Conservation (phyloP, 2,329 filamentous ascomycete species). For the Lachnellula hyalina region DNA sequence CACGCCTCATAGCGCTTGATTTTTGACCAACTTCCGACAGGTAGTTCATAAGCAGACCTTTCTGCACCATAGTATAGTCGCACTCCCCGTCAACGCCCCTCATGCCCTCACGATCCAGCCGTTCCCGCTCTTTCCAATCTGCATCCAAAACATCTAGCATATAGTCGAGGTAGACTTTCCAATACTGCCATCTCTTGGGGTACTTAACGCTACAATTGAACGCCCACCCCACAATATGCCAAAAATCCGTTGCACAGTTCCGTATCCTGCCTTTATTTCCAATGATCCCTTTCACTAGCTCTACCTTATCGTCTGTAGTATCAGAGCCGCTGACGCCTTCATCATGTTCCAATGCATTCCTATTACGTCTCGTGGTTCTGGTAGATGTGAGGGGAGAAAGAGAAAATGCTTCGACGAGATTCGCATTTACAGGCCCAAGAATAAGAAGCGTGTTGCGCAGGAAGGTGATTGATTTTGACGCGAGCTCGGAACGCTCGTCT, state of each 20-base stretch:
- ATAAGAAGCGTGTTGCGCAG: constrained; percentile 61
- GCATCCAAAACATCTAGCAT: constrained; percentile 73
- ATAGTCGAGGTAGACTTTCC: constrained; percentile 73
- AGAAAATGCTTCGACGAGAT: constrained; percentile 64
- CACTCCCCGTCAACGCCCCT: constrained; percentile 23
- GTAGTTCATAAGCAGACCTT: constrained; percentile 56
- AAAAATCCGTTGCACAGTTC: constrained; percentile 77
- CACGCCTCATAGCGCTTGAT: constrained; percentile 40
- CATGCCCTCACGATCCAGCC: constrained; percentile 41
- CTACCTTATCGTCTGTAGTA: constrained; percentile 37
- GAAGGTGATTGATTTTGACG: constrained; percentile 63
- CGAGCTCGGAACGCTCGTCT: constrained; percentile 54
- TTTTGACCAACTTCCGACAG: constrained; percentile 35
- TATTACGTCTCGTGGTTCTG: constrained; percentile 25
- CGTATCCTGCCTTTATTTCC: constrained; percentile 65
- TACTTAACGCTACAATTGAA: constrained; percentile 80
- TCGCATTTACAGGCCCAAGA: constrained; percentile 65
- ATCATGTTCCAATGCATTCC: constrained; percentile 28
- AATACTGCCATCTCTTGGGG: constrained; percentile 71
- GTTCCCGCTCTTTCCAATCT: constrained; percentile 58
- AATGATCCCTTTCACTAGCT: constrained; percentile 52
- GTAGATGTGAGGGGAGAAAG: constrained; percentile 43
- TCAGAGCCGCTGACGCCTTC: constrained; percentile 39
- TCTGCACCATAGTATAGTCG: constrained; percentile 36
- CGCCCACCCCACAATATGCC: constrained; percentile 84